Evolutionary conservation across 495 filamentous ascomycete genomes (phyloP).

Genomic region (Xylona heveae): DNA sequence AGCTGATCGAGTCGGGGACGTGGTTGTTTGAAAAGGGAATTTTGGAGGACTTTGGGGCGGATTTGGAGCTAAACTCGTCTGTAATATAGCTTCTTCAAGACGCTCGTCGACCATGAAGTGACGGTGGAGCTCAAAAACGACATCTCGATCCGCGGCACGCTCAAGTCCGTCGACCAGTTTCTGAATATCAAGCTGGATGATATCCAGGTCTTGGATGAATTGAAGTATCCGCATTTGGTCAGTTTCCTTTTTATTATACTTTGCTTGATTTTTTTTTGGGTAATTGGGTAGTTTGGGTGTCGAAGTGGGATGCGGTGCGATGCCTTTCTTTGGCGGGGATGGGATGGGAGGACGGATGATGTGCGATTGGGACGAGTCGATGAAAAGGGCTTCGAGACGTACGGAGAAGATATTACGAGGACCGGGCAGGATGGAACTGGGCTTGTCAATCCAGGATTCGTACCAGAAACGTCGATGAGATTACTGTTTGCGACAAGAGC

Average conservation of each 20-base stretch:
- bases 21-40: conserved; percentile 1
- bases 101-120: conserved; percentile 86
- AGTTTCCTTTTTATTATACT: conserved; percentile 10
- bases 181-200: conserved; percentile 98
- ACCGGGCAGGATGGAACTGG: too few species aligned
- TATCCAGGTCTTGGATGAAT: conserved; percentile 72
- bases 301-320: neutral
- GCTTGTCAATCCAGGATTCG: too few species aligned
- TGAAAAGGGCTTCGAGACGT: too few species aligned
- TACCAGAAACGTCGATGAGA: too few species aligned
- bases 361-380: too few species aligned
- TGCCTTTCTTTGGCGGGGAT: conserved; percentile 1
- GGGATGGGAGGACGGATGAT: neutral
- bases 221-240: conserved; percentile 82
- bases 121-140: conserved; percentile 99
- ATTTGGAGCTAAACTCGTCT: neutral
- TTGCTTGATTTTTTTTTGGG: neutral
- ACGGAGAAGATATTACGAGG: too few species aligned
- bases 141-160: conserved; percentile 77
- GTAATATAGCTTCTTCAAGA: conserved; percentile 82
- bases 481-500: too few species aligned
- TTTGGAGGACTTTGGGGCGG: neutral
- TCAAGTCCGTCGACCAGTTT: conserved; percentile 96
- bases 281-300: neutral
- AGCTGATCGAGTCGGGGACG: conserved; percentile 12